Evolutionary conservation across 1,284 basidiomycete genomes (phyloP), one percentile per base, ranked within the genome.

Genomic region (Gomphus bonarii): DNA sequence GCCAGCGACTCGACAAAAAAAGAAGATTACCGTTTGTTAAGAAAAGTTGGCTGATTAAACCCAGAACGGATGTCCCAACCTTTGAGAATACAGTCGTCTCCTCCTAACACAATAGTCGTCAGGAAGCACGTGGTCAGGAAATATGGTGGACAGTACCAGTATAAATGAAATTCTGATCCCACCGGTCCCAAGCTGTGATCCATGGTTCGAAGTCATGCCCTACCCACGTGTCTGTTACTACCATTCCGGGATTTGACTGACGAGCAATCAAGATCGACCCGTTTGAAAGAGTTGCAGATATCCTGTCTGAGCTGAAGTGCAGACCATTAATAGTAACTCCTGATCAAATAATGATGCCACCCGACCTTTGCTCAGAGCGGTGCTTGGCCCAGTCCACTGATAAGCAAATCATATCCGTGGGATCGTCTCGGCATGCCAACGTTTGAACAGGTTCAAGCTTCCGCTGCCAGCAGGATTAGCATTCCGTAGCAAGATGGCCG

Each of bases 201-300:
- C 97, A 99, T 0, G 95, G 89, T 68, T 99, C 97, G 65, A 84
- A 86, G 60, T 94, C 91, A 67, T 99, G 97, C 5, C 91, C 95
- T 58, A 80, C 73, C 95, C 95, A 99, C 1, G 73, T 74, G 16
- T 77, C 67, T 1, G 70, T 69, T 1, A 85, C 67, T 0, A 66
- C 55, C 12, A 88, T 68, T 9, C 72, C 70, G 3, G 67, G 65
- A 0, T 75, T 69, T 22, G 71, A 69, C 1, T 78, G 75, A 35
- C 67, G 71, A 5, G 95, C 71, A 16, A 89, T 71, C 20, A 81
- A 77, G 18, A 97, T 66, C 1, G 73, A 75, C 3, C 93, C 91
- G 61, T 85, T 78, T 0, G 93, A 95, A 14, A 91, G 74, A 3
- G 94, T 95, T 7, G 83, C 82, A 22, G 91, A 77, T 35, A 95